Base-by-base conservation (phyloP, 2,329 filamentous ascomycete genomes). In the Dothideomycetes sp. region DNA sequence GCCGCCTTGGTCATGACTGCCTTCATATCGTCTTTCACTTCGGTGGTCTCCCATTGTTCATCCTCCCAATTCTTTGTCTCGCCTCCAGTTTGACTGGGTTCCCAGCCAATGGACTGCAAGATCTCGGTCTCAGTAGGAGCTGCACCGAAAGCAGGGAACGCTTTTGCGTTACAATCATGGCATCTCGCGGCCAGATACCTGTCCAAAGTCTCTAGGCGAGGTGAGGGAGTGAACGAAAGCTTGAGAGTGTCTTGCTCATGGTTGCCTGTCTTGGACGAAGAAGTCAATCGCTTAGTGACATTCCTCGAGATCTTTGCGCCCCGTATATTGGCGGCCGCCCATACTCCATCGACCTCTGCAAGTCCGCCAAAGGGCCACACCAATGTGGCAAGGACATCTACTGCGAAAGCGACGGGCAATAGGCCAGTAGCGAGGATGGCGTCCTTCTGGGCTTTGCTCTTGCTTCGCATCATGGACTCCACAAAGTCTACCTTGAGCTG, bases 21-120 rank as follows among this genome's bases (percentile, higher is more conserved):
- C 48, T 53, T 62, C 34, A 65, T 49, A 54, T 65, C 63, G 10
- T 63, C 60, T 49, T 61, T 63, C 16, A 64, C 61, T 49, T 65
- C 63, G 6, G 45, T 48, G 20, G 55, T 46, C 51, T 64, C 64
- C 61, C 63, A 68, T 45, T 59, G 53, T 50, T 67, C 63, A 41
- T 69, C 64, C 45, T 68, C 64, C 63, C 54, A 67, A 39, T 60
- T 65, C 49, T 44, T 56, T 27, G 48, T 57, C 47, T 36, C 51
- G 5, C 47, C 56, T 29, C 45, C 50, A n/a, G 53, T 50, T 22
- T 53, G 49, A 37, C 52, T 60, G 2, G 64, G 62, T 4, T 49
- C 50, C 64, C 65, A 69, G 0, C 64, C 65, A 30, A 68, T 64
- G 0, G 64, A 63, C 22, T 64, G 54, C 12, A 68, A 47, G 4